phyloP scores from a whole-genome alignment of 2,329 filamentous ascomycete species.

The Septoria linicola region DNA sequence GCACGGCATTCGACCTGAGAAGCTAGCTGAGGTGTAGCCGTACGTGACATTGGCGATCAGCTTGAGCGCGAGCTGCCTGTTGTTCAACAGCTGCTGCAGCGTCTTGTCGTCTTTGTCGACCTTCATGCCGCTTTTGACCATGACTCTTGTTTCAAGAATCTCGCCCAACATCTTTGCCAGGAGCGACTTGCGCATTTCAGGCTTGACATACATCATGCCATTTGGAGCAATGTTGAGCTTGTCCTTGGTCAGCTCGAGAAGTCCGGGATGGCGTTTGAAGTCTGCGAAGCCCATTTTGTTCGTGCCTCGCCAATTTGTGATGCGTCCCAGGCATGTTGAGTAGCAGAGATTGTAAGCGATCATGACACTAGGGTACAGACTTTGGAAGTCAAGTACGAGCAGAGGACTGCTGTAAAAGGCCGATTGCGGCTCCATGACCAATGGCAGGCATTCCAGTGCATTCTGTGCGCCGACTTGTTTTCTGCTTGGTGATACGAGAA shows the following conservation, averaged over 20 bases:
- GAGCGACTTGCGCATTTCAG: constrained; percentile 81
- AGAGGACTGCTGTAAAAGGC: constrained; percentile 89
- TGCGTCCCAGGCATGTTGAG: constrained; percentile 87
- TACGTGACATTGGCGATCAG: constrained; percentile 99
- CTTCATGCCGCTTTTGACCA: constrained; percentile 98
- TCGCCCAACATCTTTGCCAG: constrained; percentile 95
- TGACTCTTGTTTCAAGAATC: constrained; percentile 91
- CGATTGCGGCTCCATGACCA: constrained; percentile 97
- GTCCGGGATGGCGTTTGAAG: constrained; percentile 71
- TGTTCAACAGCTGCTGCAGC: constrained; percentile 84
- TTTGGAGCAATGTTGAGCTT: constrained; percentile 92
- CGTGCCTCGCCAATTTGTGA: constrained; percentile 81
- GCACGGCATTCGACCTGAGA: constrained; percentile 96
- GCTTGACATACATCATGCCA: constrained; percentile 91
- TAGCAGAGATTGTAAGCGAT: constrained; percentile 99
- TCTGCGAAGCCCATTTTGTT: constrained; percentile 95
- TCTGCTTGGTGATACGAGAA: constrained; percentile 83
- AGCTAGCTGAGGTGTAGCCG: constrained; percentile 94
- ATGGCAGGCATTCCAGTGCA: constrained; percentile 85
- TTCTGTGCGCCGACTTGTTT: constrained; percentile 94
- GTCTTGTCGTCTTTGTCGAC: constrained; percentile 82
- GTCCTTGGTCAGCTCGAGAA: constrained; percentile 76
- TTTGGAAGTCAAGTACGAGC: constrained; percentile 92
- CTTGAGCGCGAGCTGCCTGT: constrained; percentile 89
- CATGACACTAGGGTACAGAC: constrained; percentile 95